Conservation (phyloP, 225 moss, liverwort and hornwort species). For the Bryoerythrophyllum caledonicum region DNA sequence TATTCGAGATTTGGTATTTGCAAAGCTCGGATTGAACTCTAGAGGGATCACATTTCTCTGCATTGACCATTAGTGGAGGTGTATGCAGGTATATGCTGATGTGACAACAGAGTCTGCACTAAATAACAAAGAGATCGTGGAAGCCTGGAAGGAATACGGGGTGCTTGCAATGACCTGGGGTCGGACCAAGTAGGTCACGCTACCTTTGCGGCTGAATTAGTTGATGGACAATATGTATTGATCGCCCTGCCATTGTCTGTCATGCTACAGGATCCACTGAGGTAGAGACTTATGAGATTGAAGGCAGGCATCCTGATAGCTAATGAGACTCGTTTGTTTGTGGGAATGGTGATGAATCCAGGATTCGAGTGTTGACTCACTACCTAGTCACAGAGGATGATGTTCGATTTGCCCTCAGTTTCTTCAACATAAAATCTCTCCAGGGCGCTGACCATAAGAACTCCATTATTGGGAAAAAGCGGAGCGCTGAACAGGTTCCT, state of each 20-base stretch:
- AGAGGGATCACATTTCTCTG: not conserved
- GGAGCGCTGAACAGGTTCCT: not conserved
- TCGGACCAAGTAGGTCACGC: constrained; percentile 39
- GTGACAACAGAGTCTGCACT: constrained; percentile 43
- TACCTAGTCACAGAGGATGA: constrained; percentile 62
- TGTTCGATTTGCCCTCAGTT: constrained; percentile 39
- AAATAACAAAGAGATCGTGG: constrained; percentile 47
- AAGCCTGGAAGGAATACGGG: constrained; percentile 55
- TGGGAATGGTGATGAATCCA: constrained; percentile 37
- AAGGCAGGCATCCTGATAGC: not conserved
- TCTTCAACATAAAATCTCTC: constrained; percentile 42
- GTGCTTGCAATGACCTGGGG: constrained; percentile 47
- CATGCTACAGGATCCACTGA: not conserved
- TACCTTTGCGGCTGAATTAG: not conserved
- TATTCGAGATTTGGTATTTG: not conserved
- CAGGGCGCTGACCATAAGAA: not conserved
- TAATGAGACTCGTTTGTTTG: not conserved
- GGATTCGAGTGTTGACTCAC: constrained; percentile 66
- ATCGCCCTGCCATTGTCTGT: not conserved
- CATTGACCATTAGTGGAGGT: not conserved
- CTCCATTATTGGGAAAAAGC: constrained; percentile 1
- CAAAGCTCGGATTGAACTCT: not conserved
- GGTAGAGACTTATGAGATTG: not conserved
- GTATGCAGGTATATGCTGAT: constrained; percentile 56
- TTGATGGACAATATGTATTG: not conserved